Base-by-base conservation (phyloP, 2,329 filamentous ascomycete genomes). In the Bretziella fagacearum region DNA sequence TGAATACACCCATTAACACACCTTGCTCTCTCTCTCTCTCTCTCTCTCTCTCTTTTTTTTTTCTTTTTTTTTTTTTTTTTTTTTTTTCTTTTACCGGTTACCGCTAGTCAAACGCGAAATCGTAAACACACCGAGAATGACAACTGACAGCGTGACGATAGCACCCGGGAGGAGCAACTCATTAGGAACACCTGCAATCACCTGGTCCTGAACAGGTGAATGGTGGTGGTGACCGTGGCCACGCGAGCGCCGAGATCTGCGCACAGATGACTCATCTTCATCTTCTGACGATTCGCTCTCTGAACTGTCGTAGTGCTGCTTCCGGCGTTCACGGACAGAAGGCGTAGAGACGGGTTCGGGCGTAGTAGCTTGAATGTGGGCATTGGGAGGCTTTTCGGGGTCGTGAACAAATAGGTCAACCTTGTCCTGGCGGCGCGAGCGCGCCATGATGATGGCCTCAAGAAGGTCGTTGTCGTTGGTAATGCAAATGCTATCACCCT, bases 361-460 rank as follows among this genome's bases (percentile, higher is more conserved):
- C 1, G 73, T 67, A 35, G 30, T 10, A 18, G 49, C 22, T 35
- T 39, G 40, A 32, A 44, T 40, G 10, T 40, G 35, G 11, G 77
- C 67, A n/a, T 86, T 71, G 0, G 87, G 83, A n/a, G 89, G 78
- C 64, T 91, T 81, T 53, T 86, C 77, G 1, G 89, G 87, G 56
- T 98, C 83, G 60, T 98, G 91, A 10, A 96, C 87, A 56, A 94
- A 96, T 13, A 98, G 72, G 57, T 98, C 91, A 17, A 98, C 91
- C 70, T 98, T 98, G 55, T 96, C 91, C 39, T 77, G 79, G 55
- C 70, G 77, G 39, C 74, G 72, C 50, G 82, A 78, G 51, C 84
- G 80, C 3, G 89, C 84, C 23, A 96, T 73, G 17, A 79, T 70
- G 54, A 98, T 84, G 1, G 91, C 86, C 63, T 98, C 91, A 2